Conservation (phyloP, 768 basidiomycete genomes). For the Kwoniella sp. region DNA sequence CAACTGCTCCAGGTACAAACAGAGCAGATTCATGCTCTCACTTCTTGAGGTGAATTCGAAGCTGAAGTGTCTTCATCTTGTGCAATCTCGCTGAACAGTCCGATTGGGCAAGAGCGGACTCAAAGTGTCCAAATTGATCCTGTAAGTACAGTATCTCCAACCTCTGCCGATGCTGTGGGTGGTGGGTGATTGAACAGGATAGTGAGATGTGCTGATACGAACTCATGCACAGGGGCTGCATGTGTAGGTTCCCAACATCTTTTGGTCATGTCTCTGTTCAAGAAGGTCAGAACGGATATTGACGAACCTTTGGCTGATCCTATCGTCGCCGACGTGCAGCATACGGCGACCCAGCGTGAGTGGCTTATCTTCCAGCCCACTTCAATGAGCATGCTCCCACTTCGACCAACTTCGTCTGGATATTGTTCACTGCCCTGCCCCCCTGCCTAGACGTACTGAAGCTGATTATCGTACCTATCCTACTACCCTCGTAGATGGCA, state of each 20-base stretch:
- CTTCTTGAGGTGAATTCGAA: too few species aligned
- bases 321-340: constrained; percentile 6
- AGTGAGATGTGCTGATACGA: constrained; percentile 57
- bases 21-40: too few species aligned
- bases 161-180: too few species aligned
- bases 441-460: neutral
- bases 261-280: neutral
- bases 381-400: neutral
- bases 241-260: constrained; percentile 29
- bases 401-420: neutral
- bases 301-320: neutral
- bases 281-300: neutral
- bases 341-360: constrained; percentile 32
- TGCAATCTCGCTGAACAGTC: constrained; percentile 14
- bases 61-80: too few species aligned
- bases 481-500: constrained; percentile 18
- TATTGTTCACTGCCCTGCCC: too few species aligned
- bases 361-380: neutral
- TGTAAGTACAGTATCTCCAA: too few species aligned
- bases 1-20: too few species aligned
- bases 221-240: constrained; percentile 25
- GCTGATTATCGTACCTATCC: neutral
- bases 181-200: too few species aligned
- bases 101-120: constrained; percentile 66
- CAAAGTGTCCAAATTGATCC: constrained; percentile 67